Base-by-base conservation (phyloP, 164 flowering plant species). In the Cinnamomum chago region DNA sequence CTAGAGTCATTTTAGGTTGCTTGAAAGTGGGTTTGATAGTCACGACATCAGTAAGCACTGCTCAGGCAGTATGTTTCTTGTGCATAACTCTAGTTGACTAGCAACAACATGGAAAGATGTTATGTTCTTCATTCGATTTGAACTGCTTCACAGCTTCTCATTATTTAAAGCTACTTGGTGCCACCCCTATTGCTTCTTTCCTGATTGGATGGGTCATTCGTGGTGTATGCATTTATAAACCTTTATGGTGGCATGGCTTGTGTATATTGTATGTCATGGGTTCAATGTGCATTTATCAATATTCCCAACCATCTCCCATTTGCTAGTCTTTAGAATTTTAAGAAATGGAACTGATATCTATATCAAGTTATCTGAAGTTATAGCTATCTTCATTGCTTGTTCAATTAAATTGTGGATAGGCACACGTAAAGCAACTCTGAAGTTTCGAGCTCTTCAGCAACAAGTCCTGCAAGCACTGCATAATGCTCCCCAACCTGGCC, bases 381-480 rank as follows among this genome's bases (percentile, higher is more conserved):
- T 40, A 40, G 47, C 47, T 7, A 40, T 40, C 17, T 55, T 55
- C 60, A 55, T 55, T 55, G n/a, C 60, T 55, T 55, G 5, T 55
- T 55, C n/a, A 20, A 15, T 55, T 52, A 55, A 55, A 55, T 15
- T 55, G 60, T 55, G 60, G 20, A 58, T 75, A 95, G 99, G 99
- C 23, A 89, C 92, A 50, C 79, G 75, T 12, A 90, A 90, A 84
- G 99, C 97, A 25, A 85, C 96, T 12, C 70, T 58, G 68, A 95
- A 95, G 81, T 95, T 95, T 74, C 87, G 83, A 30, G 82, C 77
- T 78, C 93, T 93, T 76, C 97, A 92, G 73, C 89, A 89, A 40
- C 93, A 89, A 80, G 89, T 90, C 75, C 73, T 79, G 76, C 85
- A 73, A 64, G 85, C 78, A 65, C 83, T 92, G 25, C 52, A 74